Evolutionary conservation across 495 filamentous ascomycete species (phyloP).

Genomic region (Neurospora sp.): DNA sequence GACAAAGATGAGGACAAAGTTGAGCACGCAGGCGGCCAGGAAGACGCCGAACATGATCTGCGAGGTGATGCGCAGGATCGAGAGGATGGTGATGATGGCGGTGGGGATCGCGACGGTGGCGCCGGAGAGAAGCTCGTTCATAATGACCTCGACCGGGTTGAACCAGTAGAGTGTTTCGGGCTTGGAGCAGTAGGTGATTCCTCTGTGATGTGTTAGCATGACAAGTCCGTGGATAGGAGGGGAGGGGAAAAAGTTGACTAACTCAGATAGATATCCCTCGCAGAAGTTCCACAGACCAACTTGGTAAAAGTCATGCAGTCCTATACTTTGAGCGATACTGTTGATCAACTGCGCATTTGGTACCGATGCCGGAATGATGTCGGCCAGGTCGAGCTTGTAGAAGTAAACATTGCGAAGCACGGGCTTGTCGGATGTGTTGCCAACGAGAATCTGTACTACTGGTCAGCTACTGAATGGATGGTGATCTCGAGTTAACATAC

Average conservation of each 20-base stretch:
- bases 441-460: constrained; percentile 47
- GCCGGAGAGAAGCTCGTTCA: constrained; percentile 66
- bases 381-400: constrained; percentile 68
- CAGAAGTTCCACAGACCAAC: constrained; percentile 88
- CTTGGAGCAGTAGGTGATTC: constrained; percentile 63
- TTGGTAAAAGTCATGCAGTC: constrained; percentile 88
- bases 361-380: constrained; percentile 67
- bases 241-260: constrained; percentile 7
- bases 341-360: constrained; percentile 74
- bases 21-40: constrained; percentile 55
- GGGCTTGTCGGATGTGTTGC: constrained; percentile 49
- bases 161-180: constrained; percentile 73
- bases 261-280: constrained; percentile 57
- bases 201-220: constrained; percentile 24
- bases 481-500: constrained; percentile 23
- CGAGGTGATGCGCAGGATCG: constrained; percentile 65
- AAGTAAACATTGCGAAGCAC: constrained; percentile 67
- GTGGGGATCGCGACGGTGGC: constrained; percentile 75
- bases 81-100: constrained; percentile 58
- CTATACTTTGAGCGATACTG: constrained; percentile 76
- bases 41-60: constrained; percentile 90
- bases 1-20: constrained; percentile 45
- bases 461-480: constrained; percentile 1
- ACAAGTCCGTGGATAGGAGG: neutral
- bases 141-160: constrained; percentile 72